A percentile compares a stretch with the other conserved stretches of the same genome.
These are phyloP conservation scores for Xylaria venustula DNA, from an alignment of 495 filamentous ascomycete genomes.

Conservation along the genomic window DNA sequence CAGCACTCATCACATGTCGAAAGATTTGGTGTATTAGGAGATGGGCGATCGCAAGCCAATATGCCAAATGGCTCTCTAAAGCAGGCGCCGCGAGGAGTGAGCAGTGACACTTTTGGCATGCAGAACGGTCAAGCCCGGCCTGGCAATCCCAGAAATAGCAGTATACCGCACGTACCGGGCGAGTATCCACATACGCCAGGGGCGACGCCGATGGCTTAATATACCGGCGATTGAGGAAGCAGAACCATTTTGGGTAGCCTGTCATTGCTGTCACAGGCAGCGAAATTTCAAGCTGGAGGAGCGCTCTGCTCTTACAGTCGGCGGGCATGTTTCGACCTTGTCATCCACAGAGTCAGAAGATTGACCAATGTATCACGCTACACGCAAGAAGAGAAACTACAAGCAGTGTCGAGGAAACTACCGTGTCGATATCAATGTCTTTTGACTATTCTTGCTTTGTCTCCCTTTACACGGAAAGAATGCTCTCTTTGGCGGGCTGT, in stretches of 20 bases:
- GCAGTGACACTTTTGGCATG: neutral
- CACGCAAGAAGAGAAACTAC: no score
- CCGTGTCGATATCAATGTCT: no score
- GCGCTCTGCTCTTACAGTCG: no score
- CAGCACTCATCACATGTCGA: neutral
- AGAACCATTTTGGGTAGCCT: neutral
- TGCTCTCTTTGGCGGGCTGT: no score
- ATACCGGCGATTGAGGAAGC: neutral
- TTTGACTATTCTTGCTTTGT: no score
- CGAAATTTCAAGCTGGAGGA: no score
- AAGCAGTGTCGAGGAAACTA: no score
- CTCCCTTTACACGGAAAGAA: no score
- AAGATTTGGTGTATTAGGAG: conserved; percentile 17
- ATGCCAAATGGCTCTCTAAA: conserved; percentile 14
- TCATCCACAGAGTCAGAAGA: no score
- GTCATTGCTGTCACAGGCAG: neutral
- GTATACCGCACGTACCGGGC: conserved; percentile 56
- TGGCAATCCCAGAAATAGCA: conserved; percentile 28
- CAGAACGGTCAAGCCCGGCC: conserved; percentile 20
- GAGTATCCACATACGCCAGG: conserved; percentile 48
- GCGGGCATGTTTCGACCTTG: no score
- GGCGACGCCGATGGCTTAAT: conserved; percentile 18
- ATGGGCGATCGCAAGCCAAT: conserved; percentile 18
- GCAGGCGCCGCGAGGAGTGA: neutral
- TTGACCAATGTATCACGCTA: no score